Base-by-base conservation (phyloP, 1,284 basidiomycete species). In the Salmacisia buchloeana region DNA sequence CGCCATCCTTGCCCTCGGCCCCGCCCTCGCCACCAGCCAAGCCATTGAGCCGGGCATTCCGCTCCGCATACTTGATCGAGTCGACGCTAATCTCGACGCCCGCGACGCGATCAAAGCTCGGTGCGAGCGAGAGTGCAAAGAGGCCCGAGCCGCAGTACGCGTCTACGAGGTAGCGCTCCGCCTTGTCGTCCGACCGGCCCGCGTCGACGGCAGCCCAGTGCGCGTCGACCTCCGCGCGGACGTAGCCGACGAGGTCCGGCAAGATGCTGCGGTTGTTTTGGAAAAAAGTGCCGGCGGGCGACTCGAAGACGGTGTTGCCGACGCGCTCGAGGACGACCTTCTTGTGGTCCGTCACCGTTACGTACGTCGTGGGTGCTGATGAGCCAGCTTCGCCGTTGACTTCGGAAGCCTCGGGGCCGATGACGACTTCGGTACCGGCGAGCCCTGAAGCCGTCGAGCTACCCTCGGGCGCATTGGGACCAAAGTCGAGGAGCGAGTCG, bases 181-280 rank as follows among this genome's bases (percentile, higher is more conserved):
- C 35, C 2, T 61, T 63, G 2, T 18, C 29, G 18, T 67, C 31
- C 10, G 23, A 4, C 23, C 58, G 5, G 35, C 25, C n/a, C 56
- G 7, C 1, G 52, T 43, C 10, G 58, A 36, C 3, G 64, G 15
- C 1, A 3, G 15, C 6, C 49, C 49, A 54, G 29, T 31, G 29
- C 6, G 65, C 49, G 33, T 63, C 49, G 61, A 73, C 69, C 52
- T 72, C 69, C 0, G 69, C 63, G 61, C 85, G 85, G 62, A 96
- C 90, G 81, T 94, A 92, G 64, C 85, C 81, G 7, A 91, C 89
- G 58, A 98, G 85, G 0, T 90, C 87, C 7, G 88, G 83, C 18
- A 98, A 86, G 60, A 97, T 91, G 21, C 89, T 88, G 78, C 94
- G 94, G 84, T 98, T 98, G 84, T 97, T 97, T 80, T 98, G 94